Conservation (phyloP, 129 eudicot species). For the Flaveria robusta region DNA sequence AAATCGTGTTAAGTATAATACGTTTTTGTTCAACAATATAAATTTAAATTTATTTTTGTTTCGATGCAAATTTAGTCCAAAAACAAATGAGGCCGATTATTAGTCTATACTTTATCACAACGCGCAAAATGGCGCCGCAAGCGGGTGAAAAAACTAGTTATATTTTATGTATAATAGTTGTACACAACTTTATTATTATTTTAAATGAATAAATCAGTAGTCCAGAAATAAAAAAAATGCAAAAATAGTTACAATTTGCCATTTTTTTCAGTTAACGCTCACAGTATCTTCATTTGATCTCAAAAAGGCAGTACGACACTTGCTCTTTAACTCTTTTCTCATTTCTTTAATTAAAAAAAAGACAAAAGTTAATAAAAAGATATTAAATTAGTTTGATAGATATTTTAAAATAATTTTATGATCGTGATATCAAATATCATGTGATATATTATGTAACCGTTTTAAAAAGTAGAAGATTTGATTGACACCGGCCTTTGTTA, state of each 20-base stretch:
- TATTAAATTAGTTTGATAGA: not conserved
- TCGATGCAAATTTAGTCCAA: too few relatives aligned
- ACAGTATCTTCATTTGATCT: not conserved
- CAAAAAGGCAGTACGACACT: not conserved
- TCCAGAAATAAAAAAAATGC: not conserved
- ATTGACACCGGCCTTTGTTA: not conserved
- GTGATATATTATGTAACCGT: conserved; percentile 10
- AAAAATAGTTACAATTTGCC: not conserved
- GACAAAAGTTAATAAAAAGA: not conserved
- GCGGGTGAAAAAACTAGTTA: too few relatives aligned
- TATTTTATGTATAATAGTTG: not conserved
- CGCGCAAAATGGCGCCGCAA: too few relatives aligned
- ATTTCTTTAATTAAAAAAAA: not conserved
- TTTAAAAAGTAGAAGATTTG: not conserved
- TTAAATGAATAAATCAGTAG: not conserved
- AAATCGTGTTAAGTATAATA: too few relatives aligned
- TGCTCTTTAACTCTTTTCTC: not conserved
- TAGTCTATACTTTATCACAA: too few relatives aligned
- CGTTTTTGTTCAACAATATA: too few relatives aligned
- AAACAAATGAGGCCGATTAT: too few relatives aligned
- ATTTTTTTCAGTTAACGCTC: not conserved
- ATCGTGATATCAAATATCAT: conserved; percentile 1
- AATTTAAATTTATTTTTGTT: too few relatives aligned
- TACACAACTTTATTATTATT: not conserved
- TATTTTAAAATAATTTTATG: not conserved